These are phyloP conservation scores for Trypanosoma grayi DNA, from an alignment of 208 protist genomes.

Conservation along the genomic window DNA sequence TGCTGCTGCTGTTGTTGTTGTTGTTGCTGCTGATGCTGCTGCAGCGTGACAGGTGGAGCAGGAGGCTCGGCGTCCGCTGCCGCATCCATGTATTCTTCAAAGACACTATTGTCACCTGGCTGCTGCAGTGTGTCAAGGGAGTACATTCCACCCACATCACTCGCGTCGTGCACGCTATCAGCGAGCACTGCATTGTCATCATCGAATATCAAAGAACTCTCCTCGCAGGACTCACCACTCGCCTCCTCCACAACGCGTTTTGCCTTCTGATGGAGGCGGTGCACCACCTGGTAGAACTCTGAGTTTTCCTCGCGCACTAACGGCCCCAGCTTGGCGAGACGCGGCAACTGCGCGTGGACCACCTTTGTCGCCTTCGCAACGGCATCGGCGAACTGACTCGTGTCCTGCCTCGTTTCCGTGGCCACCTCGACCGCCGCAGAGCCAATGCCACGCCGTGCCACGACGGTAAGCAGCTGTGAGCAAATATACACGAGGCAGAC, in stretches of 20 bases:
- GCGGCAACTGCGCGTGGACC: constrained; percentile 53
- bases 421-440: constrained; percentile 55
- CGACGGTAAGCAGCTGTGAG: constrained; percentile 70
- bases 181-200: background rate
- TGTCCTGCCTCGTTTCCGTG: constrained; percentile 72
- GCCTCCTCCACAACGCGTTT: constrained; percentile 40
- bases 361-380: constrained; percentile 55
- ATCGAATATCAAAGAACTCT: constrained; percentile 24
- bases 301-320: constrained; percentile 57
- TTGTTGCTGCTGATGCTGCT: background rate
- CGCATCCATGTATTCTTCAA: constrained; percentile 42
- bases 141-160: constrained; percentile 11
- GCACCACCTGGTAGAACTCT: constrained; percentile 69
- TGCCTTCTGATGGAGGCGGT: constrained; percentile 55
- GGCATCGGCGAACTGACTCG: constrained; percentile 61
- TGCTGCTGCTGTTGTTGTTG: background rate
- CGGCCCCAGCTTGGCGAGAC: constrained; percentile 52
- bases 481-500: constrained; percentile 84
- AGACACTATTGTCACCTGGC: constrained; percentile 68
- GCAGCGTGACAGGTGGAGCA: background rate
- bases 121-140: constrained; percentile 59
- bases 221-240: constrained; percentile 42
- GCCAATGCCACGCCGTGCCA: constrained; percentile 51
- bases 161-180: background rate
- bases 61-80: background rate